A percentile compares a stretch with the other conserved stretches of the same genome.
These are phyloP conservation scores for Eustoma russellianum DNA, from an alignment of 257 asterid species.

Conservation along the genomic window DNA sequence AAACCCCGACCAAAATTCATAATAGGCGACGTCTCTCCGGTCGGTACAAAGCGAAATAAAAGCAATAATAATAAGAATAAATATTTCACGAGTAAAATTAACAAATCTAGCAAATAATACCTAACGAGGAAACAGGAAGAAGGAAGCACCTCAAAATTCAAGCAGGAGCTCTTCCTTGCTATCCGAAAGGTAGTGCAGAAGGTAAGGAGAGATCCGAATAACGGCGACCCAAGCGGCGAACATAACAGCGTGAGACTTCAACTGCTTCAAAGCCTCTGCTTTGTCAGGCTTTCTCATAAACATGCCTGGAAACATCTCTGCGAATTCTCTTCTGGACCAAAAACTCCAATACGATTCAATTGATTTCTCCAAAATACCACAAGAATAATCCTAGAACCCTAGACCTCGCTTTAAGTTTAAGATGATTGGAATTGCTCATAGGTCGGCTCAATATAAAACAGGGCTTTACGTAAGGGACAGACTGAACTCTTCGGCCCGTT, in stretches of 20 bases:
- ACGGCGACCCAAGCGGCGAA: slow-evolving; percentile 83
- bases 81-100: too few relatives aligned
- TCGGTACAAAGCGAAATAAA: too few relatives aligned
- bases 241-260: slow-evolving; percentile 58
- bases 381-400: not conserved
- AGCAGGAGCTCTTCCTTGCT: slow-evolving; percentile 54
- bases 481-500: too few relatives aligned
- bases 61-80: too few relatives aligned
- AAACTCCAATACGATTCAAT: too few relatives aligned
- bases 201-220: slow-evolving; percentile 66
- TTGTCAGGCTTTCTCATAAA: slow-evolving; percentile 87
- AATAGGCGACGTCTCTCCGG: not conserved
- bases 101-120: not conserved
- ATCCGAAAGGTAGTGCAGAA: slow-evolving; percentile 73
- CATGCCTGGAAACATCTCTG: slow-evolving; percentile 78
- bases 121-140: slow-evolving; percentile 4
- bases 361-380: slow-evolving; percentile 30
- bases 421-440: too few relatives aligned
- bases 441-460: too few relatives aligned
- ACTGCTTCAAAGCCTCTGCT: slow-evolving; percentile 88
- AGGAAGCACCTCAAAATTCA: slow-evolving; percentile 29
- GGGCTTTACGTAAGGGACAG: too few relatives aligned
- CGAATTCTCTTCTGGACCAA: slow-evolving; percentile 3
- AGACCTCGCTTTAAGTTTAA: too few relatives aligned
- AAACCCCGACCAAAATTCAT: too few relatives aligned